Conservation (phyloP, 2,329 filamentous ascomycete species). For the Diaporthe velutina region DNA sequence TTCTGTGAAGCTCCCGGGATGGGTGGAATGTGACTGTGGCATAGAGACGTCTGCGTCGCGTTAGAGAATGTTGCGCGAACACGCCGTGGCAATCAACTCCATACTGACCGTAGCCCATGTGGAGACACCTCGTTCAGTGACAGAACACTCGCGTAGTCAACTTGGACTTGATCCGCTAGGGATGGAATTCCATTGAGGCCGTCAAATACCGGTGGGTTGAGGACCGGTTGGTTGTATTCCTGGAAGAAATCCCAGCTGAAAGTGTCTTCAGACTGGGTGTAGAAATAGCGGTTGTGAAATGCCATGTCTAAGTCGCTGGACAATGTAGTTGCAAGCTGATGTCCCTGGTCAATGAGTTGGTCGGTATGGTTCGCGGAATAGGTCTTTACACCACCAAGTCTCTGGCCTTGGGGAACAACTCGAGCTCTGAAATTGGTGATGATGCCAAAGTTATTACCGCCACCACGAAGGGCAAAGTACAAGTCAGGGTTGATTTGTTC, state of each 20-base stretch:
- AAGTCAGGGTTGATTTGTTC: neutral
- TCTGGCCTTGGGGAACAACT: neutral
- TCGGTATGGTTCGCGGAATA: neutral
- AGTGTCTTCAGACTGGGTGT: neutral
- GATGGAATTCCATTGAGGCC: neutral
- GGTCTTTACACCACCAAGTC: neutral
- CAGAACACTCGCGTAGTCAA: neutral
- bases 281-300: conserved; percentile 10
- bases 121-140: conserved; percentile 2
- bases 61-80: neutral
- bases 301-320: neutral
- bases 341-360: conserved; percentile 11
- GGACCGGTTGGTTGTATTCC: neutral
- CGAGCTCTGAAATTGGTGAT: conserved; percentile 5
- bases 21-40: neutral
- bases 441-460: neutral
- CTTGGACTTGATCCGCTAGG: neutral
- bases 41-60: neutral
- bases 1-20: neutral
- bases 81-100: neutral
- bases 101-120: neutral
- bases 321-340: neutral
- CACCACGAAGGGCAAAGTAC: conserved; percentile 14
- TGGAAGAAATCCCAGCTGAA: conserved; percentile 3
- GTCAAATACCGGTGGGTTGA: neutral